These are phyloP conservation scores for Coniochaeta prunicola DNA, from an alignment of 2,329 filamentous ascomycete species.

Conservation along the genomic window DNA sequence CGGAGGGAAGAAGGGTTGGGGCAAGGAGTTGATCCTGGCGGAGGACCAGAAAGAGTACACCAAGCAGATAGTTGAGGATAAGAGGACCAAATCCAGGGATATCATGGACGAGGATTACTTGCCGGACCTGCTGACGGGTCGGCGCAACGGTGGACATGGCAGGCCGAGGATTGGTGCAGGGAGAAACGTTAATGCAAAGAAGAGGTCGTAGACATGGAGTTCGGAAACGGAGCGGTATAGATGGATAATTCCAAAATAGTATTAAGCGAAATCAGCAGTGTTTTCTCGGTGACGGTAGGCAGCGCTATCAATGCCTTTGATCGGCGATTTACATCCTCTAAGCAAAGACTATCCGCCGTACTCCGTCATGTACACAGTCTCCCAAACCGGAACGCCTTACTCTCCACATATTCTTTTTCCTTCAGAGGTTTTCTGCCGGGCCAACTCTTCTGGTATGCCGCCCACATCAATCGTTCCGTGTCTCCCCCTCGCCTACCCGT, in stretches of 20 bases:
- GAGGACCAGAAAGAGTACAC: conserved; percentile 96
- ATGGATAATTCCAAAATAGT: not conserved
- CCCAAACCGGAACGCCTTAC: not conserved
- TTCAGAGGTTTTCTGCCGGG: not conserved
- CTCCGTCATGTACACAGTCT: not conserved
- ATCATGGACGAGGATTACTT: conserved; percentile 94
- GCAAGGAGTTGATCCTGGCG: conserved; percentile 71
- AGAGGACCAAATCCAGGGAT: conserved; percentile 64
- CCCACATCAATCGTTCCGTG: not conserved
- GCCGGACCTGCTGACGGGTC: conserved; percentile 75
- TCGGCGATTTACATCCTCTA: not conserved
- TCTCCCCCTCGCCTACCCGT: not conserved
- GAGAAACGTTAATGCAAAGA: conserved; percentile 75
- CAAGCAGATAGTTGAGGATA: conserved; percentile 54
- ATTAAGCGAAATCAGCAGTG: not conserved
- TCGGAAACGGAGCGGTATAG: not conserved
- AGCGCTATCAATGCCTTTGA: too few relatives aligned
- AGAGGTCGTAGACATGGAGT: conserved; percentile 35
- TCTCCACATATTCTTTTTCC: not conserved
- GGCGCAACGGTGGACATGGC: conserved; percentile 56
- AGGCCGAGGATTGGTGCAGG: conserved; percentile 79
- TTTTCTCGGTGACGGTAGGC: not conserved
- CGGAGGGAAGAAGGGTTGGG: conserved; percentile 85
- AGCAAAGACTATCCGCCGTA: not conserved
- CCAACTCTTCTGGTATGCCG: not conserved